A percentile compares a stretch with the other conserved stretches of the same genome.
These are phyloP conservation scores for Lophiostoma macrostomum DNA, from an alignment of 495 filamentous ascomycete genomes.

Conservation along the genomic window DNA sequence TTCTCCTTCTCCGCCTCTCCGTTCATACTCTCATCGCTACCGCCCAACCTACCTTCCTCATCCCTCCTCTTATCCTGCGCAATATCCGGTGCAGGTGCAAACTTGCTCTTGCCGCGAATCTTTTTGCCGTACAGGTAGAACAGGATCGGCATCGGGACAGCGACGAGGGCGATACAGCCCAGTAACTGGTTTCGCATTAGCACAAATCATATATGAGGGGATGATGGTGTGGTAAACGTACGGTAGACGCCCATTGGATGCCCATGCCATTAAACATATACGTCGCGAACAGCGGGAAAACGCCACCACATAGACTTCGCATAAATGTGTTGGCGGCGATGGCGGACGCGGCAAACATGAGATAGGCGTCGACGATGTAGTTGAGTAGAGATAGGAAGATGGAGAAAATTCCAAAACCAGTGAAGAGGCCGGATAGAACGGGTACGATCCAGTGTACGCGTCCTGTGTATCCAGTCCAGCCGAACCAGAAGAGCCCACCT, in stretches of 20 bases:
- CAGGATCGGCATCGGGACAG: constrained; percentile 18
- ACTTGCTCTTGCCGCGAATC: constrained; percentile 10
- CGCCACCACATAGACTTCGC: constrained; percentile 35
- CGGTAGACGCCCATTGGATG: constrained; percentile 29
- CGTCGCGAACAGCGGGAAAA: constrained; percentile 38
- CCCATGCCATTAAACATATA: constrained; percentile 38
- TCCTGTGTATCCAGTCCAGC: constrained; percentile 24
- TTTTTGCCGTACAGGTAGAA: constrained; percentile 25
- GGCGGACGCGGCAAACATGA: constrained; percentile 36
- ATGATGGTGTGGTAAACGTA: background rate
- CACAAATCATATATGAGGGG: background rate
- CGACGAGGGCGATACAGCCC: constrained; percentile 9
- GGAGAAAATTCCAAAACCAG: constrained; percentile 28
- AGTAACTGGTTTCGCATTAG: constrained; percentile 10
- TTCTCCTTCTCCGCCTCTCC: too few species aligned
- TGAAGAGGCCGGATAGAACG: constrained; percentile 20
- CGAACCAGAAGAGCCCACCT: constrained; percentile 31
- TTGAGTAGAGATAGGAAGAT: constrained; percentile 28
- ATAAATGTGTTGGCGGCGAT: constrained; percentile 42
- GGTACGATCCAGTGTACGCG: constrained; percentile 25
- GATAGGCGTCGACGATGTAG: constrained; percentile 32
- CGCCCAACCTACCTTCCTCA: too few species aligned
- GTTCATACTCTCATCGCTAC: too few species aligned
- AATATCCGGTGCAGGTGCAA: too few species aligned
- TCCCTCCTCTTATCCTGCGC: too few species aligned